Evolutionary conservation across 345 rosid species (phyloP), one percentile per base, ranked within the genome.

Genomic region (Toxicodendron radicans): DNA sequence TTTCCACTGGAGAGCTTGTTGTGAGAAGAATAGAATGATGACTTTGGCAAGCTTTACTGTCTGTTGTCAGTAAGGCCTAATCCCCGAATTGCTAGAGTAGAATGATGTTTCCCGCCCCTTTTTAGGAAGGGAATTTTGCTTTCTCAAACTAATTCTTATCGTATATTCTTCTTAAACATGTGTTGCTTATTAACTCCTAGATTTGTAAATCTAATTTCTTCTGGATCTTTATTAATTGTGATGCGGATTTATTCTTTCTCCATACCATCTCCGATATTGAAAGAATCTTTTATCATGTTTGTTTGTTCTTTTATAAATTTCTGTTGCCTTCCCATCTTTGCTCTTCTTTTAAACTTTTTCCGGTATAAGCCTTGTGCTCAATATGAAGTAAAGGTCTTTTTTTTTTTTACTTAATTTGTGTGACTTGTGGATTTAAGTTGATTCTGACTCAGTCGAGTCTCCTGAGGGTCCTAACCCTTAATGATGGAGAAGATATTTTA

Each of bases 81-180:
- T 57, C 41, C 64, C 64, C 32, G n/a, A 68, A 70, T 69, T 71
- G 51, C 72, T 71, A 58, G 73, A 74, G 57, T 78, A 74, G 64
- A 71, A 68, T 73, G 76, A 59, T 21, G 58, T 79, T 78, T 73
- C 83, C 80, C 77, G 10, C 67, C 30, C 68, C 76, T 78, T 79
- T 64, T 71, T 72, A n/a, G 68, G 75, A 61, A 52, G 84, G 85
- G 81, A 77, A 79, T 64, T 73, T 79, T 76, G 41, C 49, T 49
- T 75, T 65, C 69, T 67, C 68, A 7, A 60, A 32, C 71, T 72
- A 70, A 71, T 68, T 59, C 54, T 64, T 73, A 61, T 32, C 71
- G 27, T 71, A 52, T 73, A 24, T 35, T 59, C 74, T 67, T 84
- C 61, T 73, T 59, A 62, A 23, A 10, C 7, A 24, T 43, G 49